Evolutionary conservation across 768 basidiomycete species (phyloP).

Genomic region (Kondoa subrosea): DNA sequence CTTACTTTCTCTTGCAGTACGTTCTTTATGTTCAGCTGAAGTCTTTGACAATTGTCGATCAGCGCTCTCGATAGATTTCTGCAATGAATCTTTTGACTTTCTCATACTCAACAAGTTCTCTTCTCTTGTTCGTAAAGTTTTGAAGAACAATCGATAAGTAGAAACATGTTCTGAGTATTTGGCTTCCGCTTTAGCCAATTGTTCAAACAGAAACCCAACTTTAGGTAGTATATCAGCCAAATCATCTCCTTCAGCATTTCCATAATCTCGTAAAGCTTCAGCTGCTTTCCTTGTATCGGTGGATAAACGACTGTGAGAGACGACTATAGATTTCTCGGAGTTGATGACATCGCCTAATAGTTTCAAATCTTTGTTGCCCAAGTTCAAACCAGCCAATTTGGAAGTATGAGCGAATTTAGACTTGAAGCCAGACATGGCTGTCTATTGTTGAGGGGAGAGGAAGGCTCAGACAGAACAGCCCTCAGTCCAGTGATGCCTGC

Average conservation of each 20-base stretch:
- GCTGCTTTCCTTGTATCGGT: constrained; percentile 29
- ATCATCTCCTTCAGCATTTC: constrained; percentile 33
- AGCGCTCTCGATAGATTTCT: constrained; percentile 32
- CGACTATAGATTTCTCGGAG: constrained; percentile 14
- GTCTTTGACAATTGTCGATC: constrained; percentile 37
- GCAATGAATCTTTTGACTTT: constrained; percentile 31
- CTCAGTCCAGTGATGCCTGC: too few relatives aligned
- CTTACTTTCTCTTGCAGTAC: constrained; percentile 32
- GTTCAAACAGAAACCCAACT: constrained; percentile 31
- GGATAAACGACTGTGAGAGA: constrained; percentile 10
- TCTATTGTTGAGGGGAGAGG: too few relatives aligned
- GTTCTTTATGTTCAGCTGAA: constrained; percentile 37
- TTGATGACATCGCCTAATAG: constrained; percentile 20
- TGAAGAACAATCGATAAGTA: constrained; percentile 29
- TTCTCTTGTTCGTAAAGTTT: constrained; percentile 34
- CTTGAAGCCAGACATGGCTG: too few relatives aligned
- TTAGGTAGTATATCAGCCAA: constrained; percentile 29
- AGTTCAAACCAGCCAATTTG: too few relatives aligned
- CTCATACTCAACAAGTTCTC: constrained; percentile 32
- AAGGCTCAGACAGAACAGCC: too few relatives aligned
- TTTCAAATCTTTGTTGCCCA: constrained; percentile 17
- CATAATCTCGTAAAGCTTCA: constrained; percentile 31
- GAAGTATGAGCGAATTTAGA: too few relatives aligned
- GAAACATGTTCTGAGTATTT: constrained; percentile 22
- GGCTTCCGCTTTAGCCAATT: constrained; percentile 27